Evolutionary conservation across 176 grass and related monocot genomes (phyloP).

Genomic region (Aegilops bicornis): DNA sequence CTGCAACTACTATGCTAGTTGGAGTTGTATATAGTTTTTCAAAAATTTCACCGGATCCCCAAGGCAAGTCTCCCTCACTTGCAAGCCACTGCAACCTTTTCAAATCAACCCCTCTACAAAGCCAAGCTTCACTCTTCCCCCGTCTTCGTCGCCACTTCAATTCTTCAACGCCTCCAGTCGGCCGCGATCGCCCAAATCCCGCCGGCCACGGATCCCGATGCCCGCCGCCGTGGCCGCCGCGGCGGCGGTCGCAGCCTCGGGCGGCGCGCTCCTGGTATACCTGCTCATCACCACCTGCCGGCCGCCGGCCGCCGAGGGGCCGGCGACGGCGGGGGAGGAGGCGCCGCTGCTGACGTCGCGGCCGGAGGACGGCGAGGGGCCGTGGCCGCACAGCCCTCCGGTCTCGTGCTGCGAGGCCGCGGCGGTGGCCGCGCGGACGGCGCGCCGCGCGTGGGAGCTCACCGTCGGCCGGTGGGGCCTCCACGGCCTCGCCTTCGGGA

Average conservation of each 20-base stretch:
- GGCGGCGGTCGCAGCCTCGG: conserved; percentile 39
- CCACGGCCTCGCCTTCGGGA: conserved; percentile 55
- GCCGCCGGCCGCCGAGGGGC: background rate
- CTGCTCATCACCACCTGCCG: conserved; percentile 32
- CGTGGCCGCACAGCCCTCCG: conserved; percentile 46
- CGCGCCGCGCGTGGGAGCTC: conserved; percentile 43
- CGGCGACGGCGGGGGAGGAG: background rate
- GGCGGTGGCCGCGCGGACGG: conserved; percentile 42
- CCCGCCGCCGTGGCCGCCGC: conserved; percentile 39
- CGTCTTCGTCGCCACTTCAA: conserved; percentile 37
- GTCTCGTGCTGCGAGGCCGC: conserved; percentile 50
- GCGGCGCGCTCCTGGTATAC: conserved; percentile 33
- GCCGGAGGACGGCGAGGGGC: conserved; percentile 13
- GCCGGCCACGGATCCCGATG: conserved; percentile 29
- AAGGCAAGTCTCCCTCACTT: conserved; percentile 21
- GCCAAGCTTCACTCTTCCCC: conserved; percentile 6
- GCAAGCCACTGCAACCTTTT: conserved; percentile 31
- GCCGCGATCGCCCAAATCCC: conserved; percentile 45
- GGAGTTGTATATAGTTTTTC: background rate
- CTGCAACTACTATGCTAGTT: background rate
- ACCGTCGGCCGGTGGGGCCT: conserved; percentile 60
- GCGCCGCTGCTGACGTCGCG: conserved; percentile 14
- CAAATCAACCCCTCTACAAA: conserved; percentile 34
- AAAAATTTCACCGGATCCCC: background rate
- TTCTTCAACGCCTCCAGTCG: conserved; percentile 7